Evolutionary conservation across 139 green algal species (phyloP), one percentile per base, ranked within the genome.

Genomic region (Haematococcus sp.): DNA sequence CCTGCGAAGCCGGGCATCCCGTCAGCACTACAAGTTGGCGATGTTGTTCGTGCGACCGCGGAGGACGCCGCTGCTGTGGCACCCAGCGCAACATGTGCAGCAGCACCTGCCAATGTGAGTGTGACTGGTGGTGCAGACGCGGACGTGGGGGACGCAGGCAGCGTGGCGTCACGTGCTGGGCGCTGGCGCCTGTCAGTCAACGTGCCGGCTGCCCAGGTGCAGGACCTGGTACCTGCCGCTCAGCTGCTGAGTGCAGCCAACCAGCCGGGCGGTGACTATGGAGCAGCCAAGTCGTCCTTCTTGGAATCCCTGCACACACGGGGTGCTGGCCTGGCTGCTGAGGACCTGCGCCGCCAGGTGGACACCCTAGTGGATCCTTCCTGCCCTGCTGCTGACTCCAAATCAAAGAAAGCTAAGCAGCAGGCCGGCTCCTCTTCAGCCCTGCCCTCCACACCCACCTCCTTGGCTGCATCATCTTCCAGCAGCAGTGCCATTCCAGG

Each of bases 141-240:
- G 23, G 33, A 33, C 22, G 68, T 34, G 23, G 28, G 34, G 1
- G 30, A 4, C 56, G 54, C 69, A 33, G 51, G 15, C 56, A 49
- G 58, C 33, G 19, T 40, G 55, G 56, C 11, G 4, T 7, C 23
- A 3, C 5, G 55, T 1, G 55, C 32, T 4, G 75, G 79, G n/a
- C 80, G 79, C 35, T 86, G 76, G 76, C 75, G 75, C 25, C 30
- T 87, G 32, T 63, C 82, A 71, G 81, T 94, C 20, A 78, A 65
- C 32, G 90, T 96, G 15, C 91, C 91, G 15, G n/a, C 19, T 1
- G 93, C 93, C 27, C 80, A 93, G 58, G 75, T 98, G 32, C 86
- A 95, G 73, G 94, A 98, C 72, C 88, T 98, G 64, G 78, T 97
- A 32, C 94, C 94, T 13, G 92, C 86, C 7, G 88, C 86, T 16